Evolutionary conservation across 129 eudicot species (phyloP), one percentile per base, ranked within the genome.

Genomic region (Helichrysum umbraculigerum): DNA sequence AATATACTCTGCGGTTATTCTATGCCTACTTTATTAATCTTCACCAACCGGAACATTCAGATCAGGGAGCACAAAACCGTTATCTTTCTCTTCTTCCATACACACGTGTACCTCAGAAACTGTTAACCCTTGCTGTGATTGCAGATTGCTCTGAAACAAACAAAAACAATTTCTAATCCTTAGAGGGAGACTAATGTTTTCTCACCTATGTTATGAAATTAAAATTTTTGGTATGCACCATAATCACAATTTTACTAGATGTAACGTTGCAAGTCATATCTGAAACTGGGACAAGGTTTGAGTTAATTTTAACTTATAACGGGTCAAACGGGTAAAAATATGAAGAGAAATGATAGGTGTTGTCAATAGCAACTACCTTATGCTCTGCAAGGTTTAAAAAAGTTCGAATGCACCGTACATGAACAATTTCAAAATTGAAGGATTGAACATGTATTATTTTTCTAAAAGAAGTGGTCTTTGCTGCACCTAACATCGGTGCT

Each of bases 51-150:
- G 66, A 74, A 80, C 44, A 44, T 80, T 80, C 59, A 80, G 70
- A 80, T 80, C 84, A 12, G 84, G 84, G 6, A 80, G 32, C 75
- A 61, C 80, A 67, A 80, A 80, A n/a, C 35, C 59, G 17, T 52
- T 33, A 4, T 42, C 61, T 20, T 61, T 37, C 52, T 61, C 11
- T 78, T 8, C 82, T 70, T 78, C 76, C 5, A 29, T 21, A 28
- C n/a, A 25, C 22, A 35, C 28, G 15, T 59, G 56, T 34, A 35
- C 54, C 52, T 20, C 66, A 8, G 68, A 47, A 42, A 15, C 41
- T 28, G n/a, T 14, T 10, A 30, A 11, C 2, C 20, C 71, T 61
- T 50, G 66, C 7, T 51, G 77, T 22, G 71, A 16, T 78, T 70
- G 69, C 77, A 50, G 19, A 47, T 71, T 72, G 12, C n/a, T 70